Base-by-base conservation (phyloP, 106 monocot species). In the Agapanthus africanus region DNA sequence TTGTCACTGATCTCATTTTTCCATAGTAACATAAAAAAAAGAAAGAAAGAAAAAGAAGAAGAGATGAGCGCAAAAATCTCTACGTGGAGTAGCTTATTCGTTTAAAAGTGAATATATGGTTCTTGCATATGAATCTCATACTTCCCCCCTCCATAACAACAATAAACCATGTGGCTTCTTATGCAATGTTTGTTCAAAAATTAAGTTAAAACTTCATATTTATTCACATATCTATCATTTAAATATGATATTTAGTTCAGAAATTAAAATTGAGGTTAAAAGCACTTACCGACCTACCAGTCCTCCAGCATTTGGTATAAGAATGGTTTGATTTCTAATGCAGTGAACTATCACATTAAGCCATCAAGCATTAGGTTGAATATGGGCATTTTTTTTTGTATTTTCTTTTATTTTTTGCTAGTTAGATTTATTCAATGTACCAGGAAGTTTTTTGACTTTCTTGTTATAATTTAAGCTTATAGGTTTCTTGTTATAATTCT, bases 401-500 rank as follows among this genome's bases (percentile, higher is more conserved):
- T 41, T 35, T 61, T n/a, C 25, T 40, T 40, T n/a, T n/a, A n/a
- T n/a, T 65, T 11, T 13, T 10, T 33, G 18, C 11, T 39, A 16
- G 14, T 23, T 11, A 26, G 10, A 65, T 65, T 25, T 40, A 65
- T 65, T 36, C 3, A n/a, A n/a, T n/a, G n/a, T n/a, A n/a, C n/a
- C n/a, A n/a, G n/a, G n/a, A n/a, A n/a, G n/a, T n/a, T n/a, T n/a
- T n/a, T n/a, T n/a, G n/a, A n/a, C n/a, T n/a, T n/a, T n/a, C n/a
- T n/a, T 2, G 22, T 39, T 40, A 22, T 65, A 36, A 63, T 63
- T 4, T 7, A 8, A 37, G 7, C 27, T n/a, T 63, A 63, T 40
- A 40, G 13, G 37, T 5, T 63, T 36, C 51, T 73, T 31, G 35
- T 7, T n/a, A n/a, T 31, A 16, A 46, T 62, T 36, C 59, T 72